These are phyloP conservation scores for Stemphylium beticola DNA, from an alignment of 2,329 filamentous ascomycete species.

Conservation along the genomic window DNA sequence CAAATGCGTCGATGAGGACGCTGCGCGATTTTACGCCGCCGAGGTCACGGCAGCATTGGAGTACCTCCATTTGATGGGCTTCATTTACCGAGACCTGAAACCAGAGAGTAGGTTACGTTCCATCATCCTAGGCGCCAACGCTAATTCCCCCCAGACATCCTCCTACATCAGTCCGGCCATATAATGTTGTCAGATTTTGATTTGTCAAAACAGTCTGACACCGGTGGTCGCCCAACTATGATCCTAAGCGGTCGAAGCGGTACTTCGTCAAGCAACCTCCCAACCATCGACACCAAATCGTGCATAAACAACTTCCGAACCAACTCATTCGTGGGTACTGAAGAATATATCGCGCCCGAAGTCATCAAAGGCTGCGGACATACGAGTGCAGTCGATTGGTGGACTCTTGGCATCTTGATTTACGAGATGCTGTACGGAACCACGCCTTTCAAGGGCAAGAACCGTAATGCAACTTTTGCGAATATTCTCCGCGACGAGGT, in stretches of 20 bases:
- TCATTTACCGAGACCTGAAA: conserved; percentile 98
- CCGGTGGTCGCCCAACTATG: conserved; percentile 96
- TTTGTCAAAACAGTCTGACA: conserved; percentile 94
- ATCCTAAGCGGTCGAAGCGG: conserved; percentile 81
- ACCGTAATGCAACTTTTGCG: conserved; percentile 95
- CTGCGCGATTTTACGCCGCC: conserved; percentile 94
- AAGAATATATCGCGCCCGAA: conserved; percentile 98
- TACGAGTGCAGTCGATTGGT: conserved; percentile 98
- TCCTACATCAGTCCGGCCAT: conserved; percentile 98
- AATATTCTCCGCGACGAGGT: conserved; percentile 97
- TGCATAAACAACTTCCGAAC: conserved; percentile 98
- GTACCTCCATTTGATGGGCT: conserved; percentile 98
- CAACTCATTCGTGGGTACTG: conserved; percentile 97
- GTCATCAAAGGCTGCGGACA: conserved; percentile 99
- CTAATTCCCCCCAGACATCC: conserved; percentile 73
- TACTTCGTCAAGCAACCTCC: conserved; percentile 82
- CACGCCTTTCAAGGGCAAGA: conserved; percentile 99
- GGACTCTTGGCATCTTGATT: conserved; percentile 95
- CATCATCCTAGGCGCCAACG: conserved; percentile 4
- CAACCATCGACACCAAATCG: conserved; percentile 97
- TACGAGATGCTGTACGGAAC: conserved; percentile 99
- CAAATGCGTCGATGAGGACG: conserved; percentile 96
- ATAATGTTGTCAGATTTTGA: conserved; percentile 99
- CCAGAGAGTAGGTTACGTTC: conserved; percentile 77
- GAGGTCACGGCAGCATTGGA: conserved; percentile 96